Base-by-base conservation (phyloP, 148 eudicot species). In the Fagopyrum homotropicum region DNA sequence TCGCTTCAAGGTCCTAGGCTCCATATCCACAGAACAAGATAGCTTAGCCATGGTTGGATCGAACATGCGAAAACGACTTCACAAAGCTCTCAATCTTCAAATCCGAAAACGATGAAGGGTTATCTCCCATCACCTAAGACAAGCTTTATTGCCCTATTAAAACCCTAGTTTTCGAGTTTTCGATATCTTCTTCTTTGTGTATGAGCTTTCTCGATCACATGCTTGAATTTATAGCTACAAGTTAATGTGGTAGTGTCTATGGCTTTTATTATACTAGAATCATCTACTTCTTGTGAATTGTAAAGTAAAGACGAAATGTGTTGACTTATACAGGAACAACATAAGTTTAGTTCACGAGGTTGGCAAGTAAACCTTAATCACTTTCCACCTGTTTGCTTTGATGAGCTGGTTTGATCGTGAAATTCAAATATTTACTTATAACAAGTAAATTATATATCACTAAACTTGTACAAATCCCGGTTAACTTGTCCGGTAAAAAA, bases 121-220 rank as follows among this genome's bases (percentile, higher is more conserved):
- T 40, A 35, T 47, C 45, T 66, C 71, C 71, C 71, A 66, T 66
- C 19, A 66, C 71, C 71, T 66, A 66, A 66, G 70, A 64, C 45
- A 14, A 30, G 9, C 7, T 63, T 63, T 22, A 63, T 35, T 8
- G 70, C 16, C 46, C 19, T 29, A 16, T 61, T 4, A 10, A 64
- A 66, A 40, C 71, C 15, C 71, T 66, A 66, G 17, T 9, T 40
- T 22, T 22, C 26, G 26, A 22, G 44, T 30, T 66, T 46, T 43
- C 47, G n/a, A 2, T 66, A 7, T 66, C 47, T 66, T 12, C 47
- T 57, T n/a, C 3, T 17, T 10, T 63, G 69, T 43, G 47, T 66
- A 66, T 40, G 46, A 15, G 6, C 4, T 66, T 66, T 15, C 71
- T 35, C 43, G 71, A 66, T 40, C 47, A 14, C 7, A 7, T 40